Evolutionary conservation across 345 rosid species (phyloP).

Genomic region (Brassica carinata): DNA sequence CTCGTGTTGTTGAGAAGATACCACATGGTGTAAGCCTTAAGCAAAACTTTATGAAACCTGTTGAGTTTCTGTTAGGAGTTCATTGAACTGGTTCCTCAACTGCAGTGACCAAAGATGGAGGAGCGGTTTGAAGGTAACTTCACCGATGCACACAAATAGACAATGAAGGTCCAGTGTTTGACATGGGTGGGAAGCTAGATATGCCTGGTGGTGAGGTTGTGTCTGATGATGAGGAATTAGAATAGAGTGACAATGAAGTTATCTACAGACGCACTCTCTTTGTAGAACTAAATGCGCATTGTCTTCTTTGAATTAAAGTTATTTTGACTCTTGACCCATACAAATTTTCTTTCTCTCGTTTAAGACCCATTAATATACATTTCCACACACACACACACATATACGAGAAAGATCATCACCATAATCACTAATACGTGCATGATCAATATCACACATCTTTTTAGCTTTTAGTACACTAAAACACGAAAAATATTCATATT

Average conservation of each 20-base stretch:
- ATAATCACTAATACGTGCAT: constrained; percentile 5
- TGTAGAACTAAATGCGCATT: constrained; percentile 34
- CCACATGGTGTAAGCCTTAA: constrained; percentile 83
- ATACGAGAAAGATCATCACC: constrained; percentile 18
- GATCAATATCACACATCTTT: neutral
- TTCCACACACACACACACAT: too few relatives aligned
- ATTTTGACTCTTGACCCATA: constrained; percentile 24
- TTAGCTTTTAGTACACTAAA: neutral
- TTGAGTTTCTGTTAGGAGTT: constrained; percentile 69
- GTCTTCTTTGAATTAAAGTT: neutral
- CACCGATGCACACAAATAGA: constrained; percentile 72
- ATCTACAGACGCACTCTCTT: constrained; percentile 57
- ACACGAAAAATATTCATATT: neutral
- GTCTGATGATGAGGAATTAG: constrained; percentile 56
- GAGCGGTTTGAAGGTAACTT: constrained; percentile 69
- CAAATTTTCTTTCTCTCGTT: constrained; percentile 5
- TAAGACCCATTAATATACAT: constrained; percentile 14
- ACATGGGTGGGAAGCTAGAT: constrained; percentile 72
- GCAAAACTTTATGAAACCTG: constrained; percentile 72
- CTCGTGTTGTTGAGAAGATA: constrained; percentile 86
- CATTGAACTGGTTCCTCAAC: constrained; percentile 45
- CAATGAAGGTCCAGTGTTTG: constrained; percentile 59
- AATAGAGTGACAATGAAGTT: constrained; percentile 68
- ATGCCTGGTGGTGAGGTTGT: too few relatives aligned
- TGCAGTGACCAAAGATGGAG: constrained; percentile 28